These are phyloP conservation scores for Liriodendron chinense DNA, from an alignment of 164 flowering plant species.

Conservation along the genomic window DNA sequence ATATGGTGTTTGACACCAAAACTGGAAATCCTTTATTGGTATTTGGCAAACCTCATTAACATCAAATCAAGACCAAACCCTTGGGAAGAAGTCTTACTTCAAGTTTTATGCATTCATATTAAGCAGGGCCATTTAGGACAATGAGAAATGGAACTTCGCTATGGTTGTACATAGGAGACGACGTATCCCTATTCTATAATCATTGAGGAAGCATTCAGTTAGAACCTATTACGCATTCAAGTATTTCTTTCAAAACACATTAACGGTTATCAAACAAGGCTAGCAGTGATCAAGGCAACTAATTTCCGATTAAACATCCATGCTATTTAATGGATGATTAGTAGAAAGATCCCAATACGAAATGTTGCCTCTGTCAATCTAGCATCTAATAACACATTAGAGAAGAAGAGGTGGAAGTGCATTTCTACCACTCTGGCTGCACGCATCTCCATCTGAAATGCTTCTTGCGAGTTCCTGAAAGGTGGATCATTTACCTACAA, in stretches of 20 bases:
- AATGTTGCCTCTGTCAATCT: neutral
- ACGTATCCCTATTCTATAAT: too few species aligned
- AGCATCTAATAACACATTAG: neutral
- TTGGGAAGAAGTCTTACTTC: neutral
- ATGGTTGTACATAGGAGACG: too few species aligned
- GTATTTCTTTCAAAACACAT: too few species aligned
- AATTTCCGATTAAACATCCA: neutral
- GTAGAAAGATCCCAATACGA: neutral
- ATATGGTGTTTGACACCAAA: too few species aligned
- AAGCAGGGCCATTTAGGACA: neutral
- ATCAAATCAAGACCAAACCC: neutral
- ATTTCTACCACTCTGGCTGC: conserved; percentile 83
- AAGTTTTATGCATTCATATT: neutral
- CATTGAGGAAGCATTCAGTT: too few species aligned
- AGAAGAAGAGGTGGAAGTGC: neutral
- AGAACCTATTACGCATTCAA: too few species aligned
- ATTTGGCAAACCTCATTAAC: neutral
- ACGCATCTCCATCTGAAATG: conserved; percentile 96
- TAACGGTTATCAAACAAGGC: too few species aligned
- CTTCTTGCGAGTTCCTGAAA: conserved; percentile 87
- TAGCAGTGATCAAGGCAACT: neutral
- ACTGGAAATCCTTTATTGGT: too few species aligned
- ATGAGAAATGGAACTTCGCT: too few species aligned
- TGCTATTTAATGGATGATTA: neutral
- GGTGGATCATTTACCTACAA: conserved; percentile 80